These are phyloP conservation scores for Pichia cactophila DNA, from an alignment of 1,139 yeast species.

Conservation along the genomic window DNA sequence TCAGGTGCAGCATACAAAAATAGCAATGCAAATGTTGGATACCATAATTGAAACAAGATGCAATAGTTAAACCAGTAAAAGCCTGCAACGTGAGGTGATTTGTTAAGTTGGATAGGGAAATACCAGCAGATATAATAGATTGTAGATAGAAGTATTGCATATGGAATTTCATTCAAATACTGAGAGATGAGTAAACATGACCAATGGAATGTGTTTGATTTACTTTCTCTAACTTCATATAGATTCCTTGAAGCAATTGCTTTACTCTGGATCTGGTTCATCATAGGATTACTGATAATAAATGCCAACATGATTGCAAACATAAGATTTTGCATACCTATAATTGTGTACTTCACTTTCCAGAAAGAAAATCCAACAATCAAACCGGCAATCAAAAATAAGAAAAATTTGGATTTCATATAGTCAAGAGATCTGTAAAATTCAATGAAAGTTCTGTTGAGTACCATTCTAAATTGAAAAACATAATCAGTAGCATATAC, in stretches of 20 bases:
- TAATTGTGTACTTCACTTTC: conserved; percentile 30
- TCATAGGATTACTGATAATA: conserved; percentile 42
- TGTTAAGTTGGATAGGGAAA: conserved; percentile 47
- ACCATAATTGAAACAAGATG: conserved; percentile 48
- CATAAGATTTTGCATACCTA: conserved; percentile 48
- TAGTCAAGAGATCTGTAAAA: conserved; percentile 45
- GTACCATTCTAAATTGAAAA: conserved; percentile 36
- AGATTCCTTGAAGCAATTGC: conserved; percentile 50
- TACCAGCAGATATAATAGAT: conserved; percentile 46
- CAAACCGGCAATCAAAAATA: conserved; percentile 34
- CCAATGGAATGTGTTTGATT: conserved; percentile 63
- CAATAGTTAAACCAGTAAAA: conserved; percentile 44
- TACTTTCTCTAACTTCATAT: conserved; percentile 55
- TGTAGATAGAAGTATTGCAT: conserved; percentile 43
- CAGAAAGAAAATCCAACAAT: conserved; percentile 36
- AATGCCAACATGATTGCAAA: conserved; percentile 44
- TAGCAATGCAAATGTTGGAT: conserved; percentile 44
- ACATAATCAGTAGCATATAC: conserved; percentile 32
- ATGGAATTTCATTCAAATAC: conserved; percentile 47
- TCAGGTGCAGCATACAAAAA: conserved; percentile 51
- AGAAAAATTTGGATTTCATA: conserved; percentile 36
- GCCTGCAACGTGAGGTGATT: conserved; percentile 41
- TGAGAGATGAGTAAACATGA: conserved; percentile 46
- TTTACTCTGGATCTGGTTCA: conserved; percentile 50
- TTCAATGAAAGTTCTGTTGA: conserved; percentile 35